Evolutionary conservation across 2,329 filamentous ascomycete genomes (phyloP), one percentile per base, ranked within the genome.

Genomic region (Lachnellula occidentalis): DNA sequence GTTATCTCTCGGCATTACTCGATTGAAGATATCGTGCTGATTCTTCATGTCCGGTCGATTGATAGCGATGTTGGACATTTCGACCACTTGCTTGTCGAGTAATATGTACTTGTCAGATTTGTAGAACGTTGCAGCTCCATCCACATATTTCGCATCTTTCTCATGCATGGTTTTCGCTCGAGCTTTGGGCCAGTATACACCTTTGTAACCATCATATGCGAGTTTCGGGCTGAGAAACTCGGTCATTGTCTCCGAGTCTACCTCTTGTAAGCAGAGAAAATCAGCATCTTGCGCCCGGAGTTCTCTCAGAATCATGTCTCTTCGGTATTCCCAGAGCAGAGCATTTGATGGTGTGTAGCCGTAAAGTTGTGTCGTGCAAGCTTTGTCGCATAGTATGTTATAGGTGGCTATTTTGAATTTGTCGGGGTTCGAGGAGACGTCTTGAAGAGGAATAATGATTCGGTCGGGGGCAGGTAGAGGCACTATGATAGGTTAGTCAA

Each of bases 1-100:
- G 69, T 97, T 92, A 77, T 99, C 94, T 73, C 94, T 90, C 58
- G 92, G 92, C 94, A 96, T 97, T 57, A 99, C 88, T 27, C 94
- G 88, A 71, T 99, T 99, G 79, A 96, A 97, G 54, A 97, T 92
- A 66, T 99, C 94, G 68, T 95, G 90, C 66, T 95, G 90, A 54
- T 92, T 90, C 74, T 97, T 97, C 83, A 96, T 96, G 69, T 97
- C 94, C 2, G 92, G 90, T 61, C 94, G 81, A 69, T 95, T 94
- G 72, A 99, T 96, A 61, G 92, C 92, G 54, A 90, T 89, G 56
- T 90, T 87, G 37, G 88, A 86, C 69, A 96, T 96, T 71, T 96
- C 91, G 66, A 99, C 87, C 59, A 96, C 76, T 68, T 95, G 89
- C 76, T 96, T 96, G 74, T 97, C 92, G 22, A 99, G 81, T 56